Evolutionary conservation across 352 stramenopile species (phyloP).

Genomic region (Blastocystis sp.): DNA sequence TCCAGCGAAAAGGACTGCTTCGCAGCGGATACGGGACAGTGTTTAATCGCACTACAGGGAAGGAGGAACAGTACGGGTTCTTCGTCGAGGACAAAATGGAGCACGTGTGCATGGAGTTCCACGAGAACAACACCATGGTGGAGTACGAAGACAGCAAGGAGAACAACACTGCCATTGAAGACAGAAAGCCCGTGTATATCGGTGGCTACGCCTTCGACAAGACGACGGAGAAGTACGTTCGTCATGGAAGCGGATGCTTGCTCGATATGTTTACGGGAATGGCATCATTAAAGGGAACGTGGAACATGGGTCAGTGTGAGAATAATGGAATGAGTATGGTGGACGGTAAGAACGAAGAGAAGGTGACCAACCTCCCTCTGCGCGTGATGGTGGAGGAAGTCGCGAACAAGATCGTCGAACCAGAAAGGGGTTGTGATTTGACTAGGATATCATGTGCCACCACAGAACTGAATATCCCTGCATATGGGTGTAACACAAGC

Average conservation of each 20-base stretch:
- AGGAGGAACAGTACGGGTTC: not conserved
- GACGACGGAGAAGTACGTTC: not conserved
- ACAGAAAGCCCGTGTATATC: not conserved
- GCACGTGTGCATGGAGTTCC: not conserved
- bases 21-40: not conserved
- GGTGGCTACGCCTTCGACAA: not conserved
- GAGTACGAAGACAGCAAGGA: not conserved
- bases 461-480: no score
- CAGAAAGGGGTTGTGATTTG: no score
- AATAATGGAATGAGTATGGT: not conserved
- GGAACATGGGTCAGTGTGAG: not conserved
- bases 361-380: not conserved
- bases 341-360: not conserved
- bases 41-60: not conserved
- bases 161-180: not conserved
- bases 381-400: not conserved
- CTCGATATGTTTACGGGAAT: constrained; percentile 23
- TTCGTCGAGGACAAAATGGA: not conserved
- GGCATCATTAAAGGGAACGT: not conserved
- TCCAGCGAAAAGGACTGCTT: not conserved
- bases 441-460: no score
- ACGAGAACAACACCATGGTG: not conserved
- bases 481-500: no score
- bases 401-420: not conserved
- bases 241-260: constrained; percentile 12